Percentiles rank a stretch among this genome's conserved stretches.
phyloP scores from a whole-genome alignment of 1,284 basidiomycete species.

The Ceratobasidium sp. region DNA sequence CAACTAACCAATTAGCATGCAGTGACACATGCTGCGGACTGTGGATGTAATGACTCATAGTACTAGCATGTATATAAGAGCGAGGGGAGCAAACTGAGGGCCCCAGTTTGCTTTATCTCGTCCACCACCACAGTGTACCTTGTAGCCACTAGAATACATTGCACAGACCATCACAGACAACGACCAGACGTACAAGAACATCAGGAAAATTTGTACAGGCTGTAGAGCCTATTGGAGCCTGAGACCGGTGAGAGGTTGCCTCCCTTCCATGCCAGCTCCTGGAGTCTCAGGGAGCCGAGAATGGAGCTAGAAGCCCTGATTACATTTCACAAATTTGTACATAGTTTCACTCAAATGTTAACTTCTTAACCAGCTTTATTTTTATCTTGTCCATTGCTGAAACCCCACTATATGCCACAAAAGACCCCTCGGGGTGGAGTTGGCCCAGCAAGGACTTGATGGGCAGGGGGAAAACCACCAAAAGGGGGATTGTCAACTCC shows the following conservation, averaged over 20 bases:
- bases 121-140: no score
- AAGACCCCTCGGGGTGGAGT: not conserved
- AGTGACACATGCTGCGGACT: no score
- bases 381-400: not conserved
- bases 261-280: not conserved
- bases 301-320: not conserved
- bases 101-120: no score
- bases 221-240: not conserved
- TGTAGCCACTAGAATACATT: no score
- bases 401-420: slow-evolving; percentile 14
- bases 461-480: not conserved
- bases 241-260: not conserved
- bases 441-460: no score
- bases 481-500: not conserved
- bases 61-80: no score
- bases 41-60: no score
- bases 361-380: not conserved
- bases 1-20: no score
- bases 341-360: not conserved
- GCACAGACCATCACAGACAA: no score
- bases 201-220: not conserved
- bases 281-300: not conserved
- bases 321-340: not conserved
- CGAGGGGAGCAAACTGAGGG: no score
- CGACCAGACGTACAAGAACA: no score